phyloP scores from a whole-genome alignment of 2,329 filamentous ascomycete species.

The Cladosporium sp. region DNA sequence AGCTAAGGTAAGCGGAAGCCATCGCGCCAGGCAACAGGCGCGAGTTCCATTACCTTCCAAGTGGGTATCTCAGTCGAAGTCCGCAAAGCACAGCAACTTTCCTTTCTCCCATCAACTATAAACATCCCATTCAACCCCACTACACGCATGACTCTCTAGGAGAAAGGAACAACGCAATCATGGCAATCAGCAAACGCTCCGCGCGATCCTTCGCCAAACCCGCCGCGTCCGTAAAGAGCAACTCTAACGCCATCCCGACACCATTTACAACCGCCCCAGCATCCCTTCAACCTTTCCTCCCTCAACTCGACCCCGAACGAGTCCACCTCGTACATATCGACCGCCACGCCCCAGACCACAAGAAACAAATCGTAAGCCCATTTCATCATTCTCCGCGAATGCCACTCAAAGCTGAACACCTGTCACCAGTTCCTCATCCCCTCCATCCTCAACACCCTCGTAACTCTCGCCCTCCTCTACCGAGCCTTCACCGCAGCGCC shows the following conservation, averaged over 20 bases:
- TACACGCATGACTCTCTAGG: neutral
- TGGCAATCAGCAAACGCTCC: conserved; percentile 2
- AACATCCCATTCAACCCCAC: neutral
- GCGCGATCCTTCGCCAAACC: conserved; percentile 8
- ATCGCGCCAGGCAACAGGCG: neutral
- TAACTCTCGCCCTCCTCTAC: conserved; percentile 61
- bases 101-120: neutral
- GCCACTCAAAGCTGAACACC: too few relatives aligned
- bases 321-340: conserved; percentile 87
- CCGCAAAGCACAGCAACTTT: neutral
- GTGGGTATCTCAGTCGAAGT: neutral
- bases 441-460: conserved; percentile 66
- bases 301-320: conserved; percentile 61
- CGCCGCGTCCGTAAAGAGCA: conserved; percentile 4
- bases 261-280: conserved; percentile 67
- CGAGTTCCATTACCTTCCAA: neutral
- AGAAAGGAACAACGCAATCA: neutral
- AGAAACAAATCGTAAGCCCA: conserved; percentile 68
- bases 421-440: conserved; percentile 64
- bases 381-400: too few relatives aligned
- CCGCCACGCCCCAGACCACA: conserved; percentile 62
- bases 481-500: conserved; percentile 66
- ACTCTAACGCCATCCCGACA: conserved; percentile 21
- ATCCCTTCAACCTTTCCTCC: conserved; percentile 61
- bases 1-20: neutral